Conservation (phyloP, 768 basidiomycete genomes). For the Boletus rubropictus region DNA sequence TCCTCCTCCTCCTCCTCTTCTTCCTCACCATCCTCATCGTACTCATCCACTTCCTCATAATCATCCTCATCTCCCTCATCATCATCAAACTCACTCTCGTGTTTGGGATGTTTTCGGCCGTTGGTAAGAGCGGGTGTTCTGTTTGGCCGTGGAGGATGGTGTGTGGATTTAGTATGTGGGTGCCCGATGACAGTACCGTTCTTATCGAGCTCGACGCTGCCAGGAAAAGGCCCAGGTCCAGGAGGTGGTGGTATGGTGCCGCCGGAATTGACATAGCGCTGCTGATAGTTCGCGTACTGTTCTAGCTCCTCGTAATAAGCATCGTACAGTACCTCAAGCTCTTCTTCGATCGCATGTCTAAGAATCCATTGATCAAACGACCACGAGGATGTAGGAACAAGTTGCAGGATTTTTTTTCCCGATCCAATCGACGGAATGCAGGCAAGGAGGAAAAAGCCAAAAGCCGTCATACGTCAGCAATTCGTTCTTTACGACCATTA, state of each 20-base stretch:
- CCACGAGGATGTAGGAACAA: slow-evolving; percentile 6
- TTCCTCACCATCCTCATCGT: slow-evolving; percentile 47
- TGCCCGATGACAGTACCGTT: slow-evolving; percentile 63
- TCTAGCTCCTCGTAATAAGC: slow-evolving; percentile 99
- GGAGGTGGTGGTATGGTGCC: slow-evolving; percentile 87
- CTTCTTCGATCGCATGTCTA: slow-evolving; percentile 97
- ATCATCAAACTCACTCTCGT: slow-evolving; percentile 63
- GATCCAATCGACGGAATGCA: slow-evolving; percentile 17
- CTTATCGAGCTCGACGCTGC: slow-evolving; percentile 94
- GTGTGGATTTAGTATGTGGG: slow-evolving; percentile 27
- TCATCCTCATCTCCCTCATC: slow-evolving; percentile 55
- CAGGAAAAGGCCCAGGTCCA: slow-evolving; percentile 97
- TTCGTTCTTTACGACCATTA: slow-evolving; percentile 7
- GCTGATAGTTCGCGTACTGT: slow-evolving; percentile 97
- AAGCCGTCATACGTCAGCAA: slow-evolving; percentile 22
- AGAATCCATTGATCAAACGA: slow-evolving; percentile 16
- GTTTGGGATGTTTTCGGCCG: slow-evolving; percentile 41
- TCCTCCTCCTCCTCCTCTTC: slow-evolving; percentile 62
- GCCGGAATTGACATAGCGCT: slow-evolving; percentile 88
- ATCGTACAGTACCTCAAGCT: slow-evolving; percentile 99
- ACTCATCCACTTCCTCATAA: slow-evolving; percentile 50
- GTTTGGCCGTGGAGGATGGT: slow-evolving; percentile 38
- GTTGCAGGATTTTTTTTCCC: slow-evolving; percentile 12
- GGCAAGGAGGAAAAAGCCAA: slow-evolving; percentile 18
- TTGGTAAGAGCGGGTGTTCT: slow-evolving; percentile 32